Evolutionary conservation across 305 asterid genomes (phyloP).

Genomic region (Solanum hybrid): DNA sequence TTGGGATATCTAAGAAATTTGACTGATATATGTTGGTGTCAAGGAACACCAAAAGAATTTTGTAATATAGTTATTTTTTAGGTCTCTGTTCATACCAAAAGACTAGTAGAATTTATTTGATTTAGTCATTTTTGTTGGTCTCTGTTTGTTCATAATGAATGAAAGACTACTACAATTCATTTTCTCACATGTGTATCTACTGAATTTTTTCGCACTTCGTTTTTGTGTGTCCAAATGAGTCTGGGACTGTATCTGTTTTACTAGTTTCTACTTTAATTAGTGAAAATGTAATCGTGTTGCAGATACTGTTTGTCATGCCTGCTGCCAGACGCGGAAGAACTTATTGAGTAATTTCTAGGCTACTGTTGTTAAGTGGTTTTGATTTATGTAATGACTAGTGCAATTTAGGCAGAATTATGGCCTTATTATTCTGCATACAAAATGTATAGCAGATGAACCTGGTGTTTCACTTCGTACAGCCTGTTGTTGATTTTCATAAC

Average conservation of each 20-base stretch:
- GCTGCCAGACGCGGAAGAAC: too few relatives aligned
- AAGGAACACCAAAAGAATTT: background rate
- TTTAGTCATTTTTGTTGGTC: background rate
- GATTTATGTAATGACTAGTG: too few relatives aligned
- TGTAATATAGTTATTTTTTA: background rate
- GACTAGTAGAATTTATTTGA: background rate
- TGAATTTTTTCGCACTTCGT: background rate
- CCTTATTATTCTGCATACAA: too few relatives aligned
- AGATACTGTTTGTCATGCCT: background rate
- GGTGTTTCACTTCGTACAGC: too few relatives aligned
- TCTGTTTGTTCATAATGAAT: background rate
- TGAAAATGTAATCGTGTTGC: background rate
- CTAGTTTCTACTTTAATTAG: background rate
- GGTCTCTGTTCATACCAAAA: background rate
- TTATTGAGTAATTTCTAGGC: too few relatives aligned
- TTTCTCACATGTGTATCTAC: background rate
- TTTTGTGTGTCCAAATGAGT: background rate
- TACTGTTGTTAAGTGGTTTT: too few relatives aligned
- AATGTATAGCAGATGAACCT: too few relatives aligned
- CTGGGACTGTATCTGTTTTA: background rate
- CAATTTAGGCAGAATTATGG: too few relatives aligned
- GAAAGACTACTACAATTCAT: background rate
- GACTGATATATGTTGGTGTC: background rate
- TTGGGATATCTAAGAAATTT: background rate
- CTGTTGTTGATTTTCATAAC: too few relatives aligned